Evolutionary conservation across 768 basidiomycete genomes (phyloP), one percentile per base, ranked within the genome.

Genomic region (Russula dissimulans): DNA sequence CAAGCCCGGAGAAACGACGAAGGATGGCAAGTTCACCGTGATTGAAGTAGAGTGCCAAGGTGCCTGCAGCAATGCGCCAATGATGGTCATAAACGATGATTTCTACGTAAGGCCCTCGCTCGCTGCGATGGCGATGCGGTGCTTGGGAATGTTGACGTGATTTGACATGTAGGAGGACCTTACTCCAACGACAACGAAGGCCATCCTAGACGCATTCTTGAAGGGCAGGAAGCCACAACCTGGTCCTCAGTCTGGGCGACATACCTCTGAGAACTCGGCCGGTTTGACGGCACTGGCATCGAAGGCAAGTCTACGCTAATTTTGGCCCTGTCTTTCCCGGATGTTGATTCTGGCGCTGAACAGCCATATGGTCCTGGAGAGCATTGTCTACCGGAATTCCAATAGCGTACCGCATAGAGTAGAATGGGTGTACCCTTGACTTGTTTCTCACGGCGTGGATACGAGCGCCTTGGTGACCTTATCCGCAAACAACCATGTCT

Each of bases 41-140:
- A 81, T 99, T 59, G 97, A 99, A 74, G 97, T 98, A 32, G 97
- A 99, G 76, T 99, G 97, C 74, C 87, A 97, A 69, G 97, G 97
- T 58, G 95, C 97, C 56, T 99, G 97, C 77, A 91, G 89, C 68
- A 99, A 97, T 75, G 97, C 93, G 31, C 92, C 91, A 47, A 98
- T 98, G 97, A 78, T 99, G 73, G 93, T 86, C 61, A 80, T 99
- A 68, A 87, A 88, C 31, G 97, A 99, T 69, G 93, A 98, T 72
- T 99, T 94, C 77, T 99, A 97, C 72, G 93, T 92, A 69, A 43
- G 60, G n/a, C 75, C 5, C 34, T 32, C 56, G 5, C 10, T 9
- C 39, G 1, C 39, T 41, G 4, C 59, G 45, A 38, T 53, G 1
- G 1, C 32, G 11, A 7, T 46, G 32, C 38, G 18, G 29, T 62